Base-by-base conservation (phyloP, 1,284 basidiomycete genomes). In the Ustilago bromivora region DNA sequence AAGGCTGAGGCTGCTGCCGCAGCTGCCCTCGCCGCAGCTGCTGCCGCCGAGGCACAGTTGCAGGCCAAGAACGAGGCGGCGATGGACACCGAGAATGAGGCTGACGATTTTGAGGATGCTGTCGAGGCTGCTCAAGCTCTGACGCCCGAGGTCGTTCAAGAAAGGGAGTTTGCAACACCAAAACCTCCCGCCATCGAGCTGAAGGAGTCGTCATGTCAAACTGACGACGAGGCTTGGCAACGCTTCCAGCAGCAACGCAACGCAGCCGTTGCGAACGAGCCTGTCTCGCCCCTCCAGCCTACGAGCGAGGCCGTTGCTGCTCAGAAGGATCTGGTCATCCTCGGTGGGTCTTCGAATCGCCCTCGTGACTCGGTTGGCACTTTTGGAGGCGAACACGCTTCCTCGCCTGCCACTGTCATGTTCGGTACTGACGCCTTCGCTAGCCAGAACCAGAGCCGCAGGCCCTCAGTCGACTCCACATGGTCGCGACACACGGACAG, bases 161-260 rank as follows among this genome's bases (percentile, higher is more conserved):
- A 32, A 23, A 51, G 13, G 49, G 49, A 52, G 28, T 49, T 63
- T 15, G 78, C 60, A 0, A 34, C 62, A 43, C 43, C 70, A 12
- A 63, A 65, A 32, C 52, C 31, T 15, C 52, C 52, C 3, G 59
- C 63, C 8, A 67, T 71, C 40, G 79, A 82, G 43, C 62, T 76
- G 34, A 77, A 70, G 54, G 81, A 82, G 35, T 64, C 61, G 7
- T 68, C 69, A 2, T 77, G 70, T 38, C 81, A 82, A 63, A 82
- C 81, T 10, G 79, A 82, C 65, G 79, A 82, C 41, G 62, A 65
- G 36, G 58, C 71, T 7, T 81, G 81, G 81, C 52, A 66, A 32
- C 56, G 32, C 9, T 73, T 63, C 61, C 76, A 73, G 54, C 57
- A 75, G 49, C 67, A 65, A 36, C 61, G 51, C 23, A 57, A 64